phyloP scores from a whole-genome alignment of 1,284 basidiomycete species.

The Leucoagaricus sp. region DNA sequence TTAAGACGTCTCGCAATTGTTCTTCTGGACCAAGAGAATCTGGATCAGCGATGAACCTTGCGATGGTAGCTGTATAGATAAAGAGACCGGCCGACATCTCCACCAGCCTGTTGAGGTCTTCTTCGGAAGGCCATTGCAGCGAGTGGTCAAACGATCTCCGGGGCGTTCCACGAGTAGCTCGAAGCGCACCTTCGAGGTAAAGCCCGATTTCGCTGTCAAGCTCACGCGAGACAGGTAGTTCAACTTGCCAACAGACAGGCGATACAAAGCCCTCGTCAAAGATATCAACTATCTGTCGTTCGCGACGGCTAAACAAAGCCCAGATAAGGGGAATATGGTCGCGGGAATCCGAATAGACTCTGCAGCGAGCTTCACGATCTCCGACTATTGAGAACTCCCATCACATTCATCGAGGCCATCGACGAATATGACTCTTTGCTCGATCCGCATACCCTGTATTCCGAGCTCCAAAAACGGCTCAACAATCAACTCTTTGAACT shows the following conservation, averaged over 20 bases:
- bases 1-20: not conserved
- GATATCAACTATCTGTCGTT: not conserved
- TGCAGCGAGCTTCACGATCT: not conserved
- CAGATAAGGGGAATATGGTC: not conserved
- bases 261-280: not conserved
- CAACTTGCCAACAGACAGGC: not conserved
- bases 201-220: not conserved
- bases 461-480: not conserved
- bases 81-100: not conserved
- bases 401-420: constrained; percentile 7
- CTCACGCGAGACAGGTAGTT: not conserved
- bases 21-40: not conserved
- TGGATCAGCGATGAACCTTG: not conserved
- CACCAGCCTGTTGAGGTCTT: not conserved
- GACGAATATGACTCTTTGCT: not conserved
- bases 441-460: not conserved
- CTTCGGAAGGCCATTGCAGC: not conserved
- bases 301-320: constrained; percentile 5
- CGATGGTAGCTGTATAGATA: not conserved
- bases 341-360: not conserved
- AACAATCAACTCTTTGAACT: constrained; percentile 3
- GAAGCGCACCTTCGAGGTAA: not conserved
- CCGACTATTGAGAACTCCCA: not conserved
- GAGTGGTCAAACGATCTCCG: not conserved
- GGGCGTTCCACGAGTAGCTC: not conserved